These are phyloP conservation scores for Chiua virens DNA, from an alignment of 768 basidiomycete species.

Conservation along the genomic window DNA sequence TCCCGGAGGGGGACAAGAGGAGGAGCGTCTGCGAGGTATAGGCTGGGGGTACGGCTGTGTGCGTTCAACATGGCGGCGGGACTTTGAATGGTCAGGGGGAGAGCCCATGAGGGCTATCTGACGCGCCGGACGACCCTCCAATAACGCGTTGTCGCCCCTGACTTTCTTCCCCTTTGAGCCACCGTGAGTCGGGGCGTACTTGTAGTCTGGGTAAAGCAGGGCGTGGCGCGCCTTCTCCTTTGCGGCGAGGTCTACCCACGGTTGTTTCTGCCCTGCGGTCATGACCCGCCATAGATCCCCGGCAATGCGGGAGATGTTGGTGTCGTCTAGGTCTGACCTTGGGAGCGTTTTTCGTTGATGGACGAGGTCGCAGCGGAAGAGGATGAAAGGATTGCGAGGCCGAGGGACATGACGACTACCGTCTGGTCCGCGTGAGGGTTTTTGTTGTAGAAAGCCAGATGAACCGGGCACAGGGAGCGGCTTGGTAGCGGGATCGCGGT, in stretches of 20 bases:
- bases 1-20: slow-evolving; percentile 42
- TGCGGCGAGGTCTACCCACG: slow-evolving; percentile 53
- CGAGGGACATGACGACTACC: slow-evolving; percentile 58
- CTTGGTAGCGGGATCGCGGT: slow-evolving; percentile 4
- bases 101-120: slow-evolving; percentile 12
- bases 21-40: slow-evolving; percentile 35
- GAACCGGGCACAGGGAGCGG: slow-evolving; percentile 29
- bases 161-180: slow-evolving; percentile 22
- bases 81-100: slow-evolving; percentile 1
- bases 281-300: slow-evolving; percentile 67
- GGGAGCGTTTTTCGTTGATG: slow-evolving; percentile 57
- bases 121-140: slow-evolving; percentile 10
- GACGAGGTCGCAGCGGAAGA: slow-evolving; percentile 75
- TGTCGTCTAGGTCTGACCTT: slow-evolving; percentile 60
- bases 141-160: slow-evolving; percentile 7
- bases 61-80: slow-evolving; percentile 15
- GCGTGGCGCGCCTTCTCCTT: slow-evolving; percentile 47
- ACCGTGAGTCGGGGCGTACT: slow-evolving; percentile 35
- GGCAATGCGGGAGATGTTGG: slow-evolving; percentile 66
- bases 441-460: slow-evolving; percentile 16
- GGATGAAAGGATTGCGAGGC: slow-evolving; percentile 77
- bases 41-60: slow-evolving; percentile 23
- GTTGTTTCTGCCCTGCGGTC: slow-evolving; percentile 41
- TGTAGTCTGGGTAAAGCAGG: slow-evolving; percentile 42
- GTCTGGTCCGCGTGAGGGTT: slow-evolving; percentile 13